phyloP scores from a whole-genome alignment of 805 yeast genomes.

The Lipomyces anomalus region DNA sequence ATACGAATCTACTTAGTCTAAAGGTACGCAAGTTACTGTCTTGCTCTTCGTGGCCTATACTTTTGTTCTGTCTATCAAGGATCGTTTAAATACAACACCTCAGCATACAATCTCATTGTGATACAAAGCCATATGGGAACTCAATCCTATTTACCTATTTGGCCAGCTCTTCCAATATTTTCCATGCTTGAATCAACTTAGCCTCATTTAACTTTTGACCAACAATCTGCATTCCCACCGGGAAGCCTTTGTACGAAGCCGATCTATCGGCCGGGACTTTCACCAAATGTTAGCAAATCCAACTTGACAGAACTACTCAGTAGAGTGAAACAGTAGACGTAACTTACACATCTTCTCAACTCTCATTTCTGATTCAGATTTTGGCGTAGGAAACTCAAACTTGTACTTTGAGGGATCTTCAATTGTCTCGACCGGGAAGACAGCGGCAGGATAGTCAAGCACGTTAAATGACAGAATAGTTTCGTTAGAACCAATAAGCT shows the following conservation, averaged over 20 bases:
- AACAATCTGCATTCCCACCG: constrained; percentile 26
- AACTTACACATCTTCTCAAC: constrained; percentile 13
- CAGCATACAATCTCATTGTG: too few species aligned
- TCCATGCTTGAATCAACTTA: constrained; percentile 13
- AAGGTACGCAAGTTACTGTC: too few species aligned
- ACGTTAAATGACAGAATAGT: constrained; percentile 24
- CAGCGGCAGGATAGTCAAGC: constrained; percentile 24
- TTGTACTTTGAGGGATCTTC: constrained; percentile 15
- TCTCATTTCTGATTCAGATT: constrained; percentile 10
- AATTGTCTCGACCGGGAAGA: constrained; percentile 17
- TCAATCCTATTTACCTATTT: not conserved
- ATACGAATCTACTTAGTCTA: too few species aligned
- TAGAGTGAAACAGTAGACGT: not conserved
- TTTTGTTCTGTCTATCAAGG: too few species aligned
- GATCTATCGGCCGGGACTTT: constrained; percentile 17
- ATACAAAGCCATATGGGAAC: too few species aligned
- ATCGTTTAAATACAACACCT: too few species aligned
- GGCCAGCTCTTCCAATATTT: constrained; percentile 8
- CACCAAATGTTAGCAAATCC: too few species aligned
- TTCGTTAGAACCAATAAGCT: constrained; percentile 17
- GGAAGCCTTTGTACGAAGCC: constrained; percentile 24
- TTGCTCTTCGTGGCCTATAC: too few species aligned
- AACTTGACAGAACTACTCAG: not conserved
- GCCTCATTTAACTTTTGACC: constrained; percentile 26
- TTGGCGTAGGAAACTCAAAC: constrained; percentile 21